Evolutionary conservation across 2,329 filamentous ascomycete species (phyloP).

Genomic region (Orbilia quercus): DNA sequence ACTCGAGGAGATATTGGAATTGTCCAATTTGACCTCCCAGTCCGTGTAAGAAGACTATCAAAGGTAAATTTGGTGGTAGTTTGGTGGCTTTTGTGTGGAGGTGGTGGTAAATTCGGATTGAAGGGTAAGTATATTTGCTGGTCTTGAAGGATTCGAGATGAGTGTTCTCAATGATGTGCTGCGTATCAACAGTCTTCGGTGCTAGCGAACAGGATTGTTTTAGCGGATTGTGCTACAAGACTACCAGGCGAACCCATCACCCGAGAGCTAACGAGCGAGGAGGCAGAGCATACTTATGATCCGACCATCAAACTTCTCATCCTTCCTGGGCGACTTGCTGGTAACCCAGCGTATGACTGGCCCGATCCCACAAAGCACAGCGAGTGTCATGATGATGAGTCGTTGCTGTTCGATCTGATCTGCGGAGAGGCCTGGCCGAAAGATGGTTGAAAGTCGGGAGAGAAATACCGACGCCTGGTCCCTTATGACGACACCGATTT

Average conservation of each 20-base stretch:
- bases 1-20: constrained; percentile 82
- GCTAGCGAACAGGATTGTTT: constrained; percentile 20
- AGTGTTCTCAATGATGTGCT: constrained; percentile 51
- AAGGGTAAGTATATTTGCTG: constrained; percentile 75
- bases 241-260: neutral
- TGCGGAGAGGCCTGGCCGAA: constrained; percentile 19
- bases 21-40: constrained; percentile 92
- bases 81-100: constrained; percentile 84
- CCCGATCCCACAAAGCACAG: constrained; percentile 44
- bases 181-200: constrained; percentile 49
- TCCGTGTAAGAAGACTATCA: constrained; percentile 92
- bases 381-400: constrained; percentile 47
- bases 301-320: constrained; percentile 41
- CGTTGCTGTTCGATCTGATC: constrained; percentile 32
- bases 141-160: constrained; percentile 73
- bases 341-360: constrained; percentile 46
- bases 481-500: constrained; percentile 45
- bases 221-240: constrained; percentile 8
- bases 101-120: constrained; percentile 83
- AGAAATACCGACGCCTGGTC: constrained; percentile 25
- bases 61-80: constrained; percentile 79
- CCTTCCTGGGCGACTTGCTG: constrained; percentile 21
- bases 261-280: neutral
- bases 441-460: constrained; percentile 19
- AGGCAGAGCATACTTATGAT: constrained; percentile 45